Base-by-base conservation (phyloP, 2,329 filamentous ascomycete genomes). In the Parasarocladium wereldwijsianum region DNA sequence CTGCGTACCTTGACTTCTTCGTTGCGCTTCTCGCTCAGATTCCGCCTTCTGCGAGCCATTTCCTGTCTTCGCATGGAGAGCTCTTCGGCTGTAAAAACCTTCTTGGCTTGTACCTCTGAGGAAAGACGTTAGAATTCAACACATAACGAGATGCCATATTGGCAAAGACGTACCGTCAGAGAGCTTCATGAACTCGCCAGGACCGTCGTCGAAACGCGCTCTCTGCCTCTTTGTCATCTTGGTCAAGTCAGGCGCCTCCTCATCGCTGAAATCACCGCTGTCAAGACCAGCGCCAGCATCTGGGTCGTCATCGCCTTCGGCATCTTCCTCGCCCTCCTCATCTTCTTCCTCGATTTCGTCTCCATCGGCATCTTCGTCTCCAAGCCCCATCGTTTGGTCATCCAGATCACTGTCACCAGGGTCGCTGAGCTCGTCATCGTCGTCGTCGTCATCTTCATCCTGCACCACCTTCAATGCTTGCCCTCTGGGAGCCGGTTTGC, bases 21-120 rank as follows among this genome's bases (percentile, higher is more conserved):
- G 36, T 67, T 73, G 28, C 69, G 65, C 52, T 74, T 74, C 38
- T 74, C 69, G 41, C 68, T 72, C n/a, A 73, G 57, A 40, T 74
- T 74, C 26, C 69, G 62, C 34, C 69, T 56, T 26, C 69, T 60
- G 16, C 69, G 64, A 3, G 69, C 69, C 69, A 74, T 73, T 42
- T 74, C 69, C 23, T 68, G 62, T 5, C 69, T 58, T 9, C 69
- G 59, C 69, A 74, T 73, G 15, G 67, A 71, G 8, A 72, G 45
- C 38, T 74, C 69, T 41, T 73, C 69, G 3, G 67, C 68, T 3
- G 69, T 73, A 30, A 74, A 72, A 16, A 60, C 52, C 45, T 72
- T 72, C 49, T 74, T 74, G 2, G 61, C 68, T 60, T 74, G 69
- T 4, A 74, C 69, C 60, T 74, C 69, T 72, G 51, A 37, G 22